These are phyloP conservation scores for Sphaerulina vaccinii DNA, from an alignment of 2,329 filamentous ascomycete genomes.

Conservation along the genomic window DNA sequence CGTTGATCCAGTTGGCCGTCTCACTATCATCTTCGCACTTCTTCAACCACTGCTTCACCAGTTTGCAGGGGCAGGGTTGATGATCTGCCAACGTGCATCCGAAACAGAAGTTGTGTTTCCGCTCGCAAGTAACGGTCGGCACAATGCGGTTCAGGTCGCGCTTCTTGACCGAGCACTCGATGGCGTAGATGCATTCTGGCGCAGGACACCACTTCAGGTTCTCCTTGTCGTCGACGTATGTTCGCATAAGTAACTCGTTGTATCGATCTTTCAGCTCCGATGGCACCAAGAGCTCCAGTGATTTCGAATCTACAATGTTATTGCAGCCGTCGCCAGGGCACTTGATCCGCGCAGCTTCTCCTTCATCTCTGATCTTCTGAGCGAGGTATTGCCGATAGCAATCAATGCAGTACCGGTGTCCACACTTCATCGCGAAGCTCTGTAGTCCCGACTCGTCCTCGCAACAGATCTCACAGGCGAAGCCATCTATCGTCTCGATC, in stretches of 20 bases:
- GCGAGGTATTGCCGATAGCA: slow-evolving; percentile 89
- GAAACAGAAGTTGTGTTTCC: slow-evolving; percentile 89
- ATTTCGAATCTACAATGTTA: slow-evolving; percentile 86
- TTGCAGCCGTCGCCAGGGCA: slow-evolving; percentile 87
- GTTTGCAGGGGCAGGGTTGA: slow-evolving; percentile 83
- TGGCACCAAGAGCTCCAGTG: slow-evolving; percentile 72
- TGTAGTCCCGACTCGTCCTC: slow-evolving; percentile 76
- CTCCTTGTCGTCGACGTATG: slow-evolving; percentile 96
- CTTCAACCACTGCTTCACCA: slow-evolving; percentile 95
- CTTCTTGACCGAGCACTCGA: slow-evolving; percentile 85
- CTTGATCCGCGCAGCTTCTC: slow-evolving; percentile 90
- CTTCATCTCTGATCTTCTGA: slow-evolving; percentile 93
- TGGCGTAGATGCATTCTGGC: slow-evolving; percentile 91
- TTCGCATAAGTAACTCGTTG: slow-evolving; percentile 80
- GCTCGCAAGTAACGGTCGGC: slow-evolving; percentile 82
- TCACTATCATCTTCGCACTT: slow-evolving; percentile 98
- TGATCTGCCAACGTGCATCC: slow-evolving; percentile 88
- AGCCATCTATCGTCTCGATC: slow-evolving; percentile 70
- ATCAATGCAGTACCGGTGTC: slow-evolving; percentile 86
- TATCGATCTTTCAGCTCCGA: slow-evolving; percentile 65
- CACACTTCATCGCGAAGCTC: slow-evolving; percentile 93
- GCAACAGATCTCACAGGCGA: slow-evolving; percentile 93
- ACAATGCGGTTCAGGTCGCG: slow-evolving; percentile 83
- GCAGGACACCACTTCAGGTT: slow-evolving; percentile 96
- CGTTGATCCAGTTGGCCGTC: slow-evolving; percentile 98